phyloP scores from a whole-genome alignment of 2,329 filamentous ascomycete species.

The Fusarium pseudograminearum region DNA sequence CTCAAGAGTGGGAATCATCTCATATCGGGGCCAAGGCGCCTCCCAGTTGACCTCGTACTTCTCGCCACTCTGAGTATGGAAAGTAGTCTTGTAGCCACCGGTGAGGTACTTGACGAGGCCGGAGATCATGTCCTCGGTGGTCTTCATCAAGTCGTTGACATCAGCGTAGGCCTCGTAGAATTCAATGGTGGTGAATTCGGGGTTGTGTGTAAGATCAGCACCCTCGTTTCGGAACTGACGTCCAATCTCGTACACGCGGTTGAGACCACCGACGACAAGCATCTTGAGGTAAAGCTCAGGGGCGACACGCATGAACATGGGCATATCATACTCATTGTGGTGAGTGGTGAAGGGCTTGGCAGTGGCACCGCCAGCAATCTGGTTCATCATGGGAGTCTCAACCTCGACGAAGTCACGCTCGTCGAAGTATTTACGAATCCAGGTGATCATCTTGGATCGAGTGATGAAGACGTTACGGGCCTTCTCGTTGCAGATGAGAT shows the following conservation, averaged over 20 bases:
- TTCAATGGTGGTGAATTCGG: conserved; percentile 95
- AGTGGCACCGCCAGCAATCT: conserved; percentile 94
- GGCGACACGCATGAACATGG: conserved; percentile 94
- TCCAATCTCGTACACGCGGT: conserved; percentile 95
- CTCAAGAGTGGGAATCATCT: conserved; percentile 91
- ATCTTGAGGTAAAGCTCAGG: conserved; percentile 98
- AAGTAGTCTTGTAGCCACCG: conserved; percentile 85
- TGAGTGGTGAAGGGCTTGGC: conserved; percentile 93
- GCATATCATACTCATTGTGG: conserved; percentile 95
- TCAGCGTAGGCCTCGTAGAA: conserved; percentile 97
- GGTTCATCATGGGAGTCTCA: conserved; percentile 97
- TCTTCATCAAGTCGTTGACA: conserved; percentile 82
- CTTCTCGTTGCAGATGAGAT: conserved; percentile 95
- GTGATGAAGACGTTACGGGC: conserved; percentile 87
- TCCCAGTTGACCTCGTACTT: conserved; percentile 95
- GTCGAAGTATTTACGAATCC: conserved; percentile 90
- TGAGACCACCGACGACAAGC: conserved; percentile 90
- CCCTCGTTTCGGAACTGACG: conserved; percentile 96
- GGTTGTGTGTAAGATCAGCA: conserved; percentile 83
- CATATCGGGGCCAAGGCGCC: conserved; percentile 89
- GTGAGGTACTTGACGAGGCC: conserved; percentile 89
- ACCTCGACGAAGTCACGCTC: conserved; percentile 91
- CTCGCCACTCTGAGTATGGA: conserved; percentile 88
- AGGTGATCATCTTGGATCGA: conserved; percentile 87
- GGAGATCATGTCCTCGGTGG: conserved; percentile 94